Percentiles rank a stretch among this genome's conserved stretches.
These are phyloP conservation scores for Puccinia horiana DNA, from an alignment of 1,284 basidiomycete species.

Conservation along the genomic window DNA sequence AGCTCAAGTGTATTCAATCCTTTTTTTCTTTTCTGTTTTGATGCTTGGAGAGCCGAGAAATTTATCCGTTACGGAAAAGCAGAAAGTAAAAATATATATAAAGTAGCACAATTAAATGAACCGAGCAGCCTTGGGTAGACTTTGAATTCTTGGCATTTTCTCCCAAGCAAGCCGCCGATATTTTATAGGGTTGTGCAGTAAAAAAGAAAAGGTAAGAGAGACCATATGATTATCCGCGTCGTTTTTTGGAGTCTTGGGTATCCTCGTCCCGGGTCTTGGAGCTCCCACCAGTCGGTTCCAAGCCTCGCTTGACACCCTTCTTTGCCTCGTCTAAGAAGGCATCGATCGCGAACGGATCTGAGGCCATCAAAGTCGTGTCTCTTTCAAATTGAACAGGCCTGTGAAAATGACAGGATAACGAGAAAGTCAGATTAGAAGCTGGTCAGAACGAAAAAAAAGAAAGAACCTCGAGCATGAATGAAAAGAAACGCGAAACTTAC, in stretches of 20 bases:
- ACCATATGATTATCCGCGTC: background rate
- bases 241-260: background rate
- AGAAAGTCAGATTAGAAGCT: background rate
- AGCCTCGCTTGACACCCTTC: slow-evolving; percentile 72
- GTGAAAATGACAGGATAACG: slow-evolving; percentile 59
- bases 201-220: too few species aligned
- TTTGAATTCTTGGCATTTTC: too few species aligned
- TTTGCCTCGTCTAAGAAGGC: slow-evolving; percentile 97
- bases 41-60: too few species aligned
- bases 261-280: background rate
- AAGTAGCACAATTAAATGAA: too few species aligned
- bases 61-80: too few species aligned
- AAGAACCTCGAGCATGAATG: background rate
- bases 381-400: slow-evolving; percentile 99
- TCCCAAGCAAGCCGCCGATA: too few species aligned
- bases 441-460: background rate
- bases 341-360: slow-evolving; percentile 95
- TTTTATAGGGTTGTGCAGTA: too few species aligned
- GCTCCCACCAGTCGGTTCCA: slow-evolving; percentile 47
- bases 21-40: too few species aligned
- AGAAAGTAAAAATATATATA: too few species aligned
- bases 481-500: slow-evolving; percentile 37
- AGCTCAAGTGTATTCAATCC: too few species aligned
- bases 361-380: slow-evolving; percentile 66
- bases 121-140: too few species aligned